Percentiles rank a stretch among this genome's conserved stretches.
Evolutionary conservation across 2,329 filamentous ascomycete genomes (phyloP).

Genomic region (Colletotrichum truncatum): DNA sequence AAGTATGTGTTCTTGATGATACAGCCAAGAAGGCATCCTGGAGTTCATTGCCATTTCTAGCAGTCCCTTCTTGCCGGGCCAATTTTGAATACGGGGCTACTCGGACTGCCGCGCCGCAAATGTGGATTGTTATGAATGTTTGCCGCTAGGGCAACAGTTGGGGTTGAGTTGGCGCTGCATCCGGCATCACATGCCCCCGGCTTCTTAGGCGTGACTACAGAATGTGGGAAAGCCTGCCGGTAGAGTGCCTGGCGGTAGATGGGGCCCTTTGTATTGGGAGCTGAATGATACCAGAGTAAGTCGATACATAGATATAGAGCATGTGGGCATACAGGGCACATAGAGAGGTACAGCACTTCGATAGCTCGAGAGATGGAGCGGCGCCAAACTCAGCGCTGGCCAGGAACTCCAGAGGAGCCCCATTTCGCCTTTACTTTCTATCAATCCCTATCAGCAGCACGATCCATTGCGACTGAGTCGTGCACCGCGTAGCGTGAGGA

Average conservation of each 20-base stretch:
- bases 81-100: constrained; percentile 25
- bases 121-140: neutral
- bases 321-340: too few relatives aligned
- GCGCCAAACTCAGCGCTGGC: neutral
- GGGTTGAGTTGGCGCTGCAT: neutral
- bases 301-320: too few relatives aligned
- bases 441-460: neutral
- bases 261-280: too few relatives aligned
- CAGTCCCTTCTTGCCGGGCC: neutral
- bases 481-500: neutral
- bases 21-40: constrained; percentile 1
- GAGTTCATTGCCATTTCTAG: constrained; percentile 10
- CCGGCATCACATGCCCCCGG: too few relatives aligned
- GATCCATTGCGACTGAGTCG: constrained; percentile 12
- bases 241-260: too few relatives aligned
- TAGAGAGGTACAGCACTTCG: too few relatives aligned
- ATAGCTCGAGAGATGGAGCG: neutral
- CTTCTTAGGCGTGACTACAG: too few relatives aligned
- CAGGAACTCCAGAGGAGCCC: neutral
- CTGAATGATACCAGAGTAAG: too few relatives aligned
- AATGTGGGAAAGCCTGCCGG: too few relatives aligned
- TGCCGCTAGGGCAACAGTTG: neutral
- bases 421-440: neutral
- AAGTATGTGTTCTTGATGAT: too few relatives aligned
- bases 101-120: constrained; percentile 15